Evolutionary conservation across 1,139 yeast genomes (phyloP), one percentile per base, ranked within the genome.

Genomic region (Casaregolazyma lundiana): DNA sequence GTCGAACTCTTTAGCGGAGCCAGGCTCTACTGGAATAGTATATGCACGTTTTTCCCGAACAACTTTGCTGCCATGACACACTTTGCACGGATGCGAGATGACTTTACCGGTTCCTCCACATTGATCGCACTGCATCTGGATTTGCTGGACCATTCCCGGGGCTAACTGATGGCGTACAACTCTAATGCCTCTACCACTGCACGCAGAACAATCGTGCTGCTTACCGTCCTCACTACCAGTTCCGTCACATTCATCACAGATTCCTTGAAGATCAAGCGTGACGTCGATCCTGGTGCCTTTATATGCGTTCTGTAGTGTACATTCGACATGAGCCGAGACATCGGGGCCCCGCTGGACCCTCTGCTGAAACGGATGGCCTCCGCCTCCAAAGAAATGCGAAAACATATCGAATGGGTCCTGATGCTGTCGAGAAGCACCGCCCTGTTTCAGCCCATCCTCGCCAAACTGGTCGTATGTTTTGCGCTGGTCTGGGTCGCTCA

Each of bases 81-180:
- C 67, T 18, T 70, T 63, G 70, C 98, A 92, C 38, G 76, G 74
- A 53, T 81, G 70, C 43, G 75, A 70, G 42, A 88, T 81, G 9
- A 73, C 68, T 47, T 77, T 71, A 8, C 98, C 98, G 45, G 72
- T 70, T 32, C 98, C 98, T 15, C 72, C 69, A 71, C 98, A 92
- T 47, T 69, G 70, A 49, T 84, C 89, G 73, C 98, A 92, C 11
- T 74, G 74, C 44, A 81, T 76, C 61, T 86, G 90, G 56, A 89
- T 75, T 53, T 84, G 87, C 65, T 90, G 97, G 51, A 86, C 71
- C 88, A 92, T 86, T 6, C 92, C 92, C 7, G 95, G 95, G 0
- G 88, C 97, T 53, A 92, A 67, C 64, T 89, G 95, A 53, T 84
- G 74, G 46, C 80, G 75, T 47, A 83, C 76, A n/a, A 81, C 64